Percentiles rank a stretch among this genome's conserved stretches.
Evolutionary conservation across 768 basidiomycete genomes (phyloP).

Genomic region (Tremella fuciformis): DNA sequence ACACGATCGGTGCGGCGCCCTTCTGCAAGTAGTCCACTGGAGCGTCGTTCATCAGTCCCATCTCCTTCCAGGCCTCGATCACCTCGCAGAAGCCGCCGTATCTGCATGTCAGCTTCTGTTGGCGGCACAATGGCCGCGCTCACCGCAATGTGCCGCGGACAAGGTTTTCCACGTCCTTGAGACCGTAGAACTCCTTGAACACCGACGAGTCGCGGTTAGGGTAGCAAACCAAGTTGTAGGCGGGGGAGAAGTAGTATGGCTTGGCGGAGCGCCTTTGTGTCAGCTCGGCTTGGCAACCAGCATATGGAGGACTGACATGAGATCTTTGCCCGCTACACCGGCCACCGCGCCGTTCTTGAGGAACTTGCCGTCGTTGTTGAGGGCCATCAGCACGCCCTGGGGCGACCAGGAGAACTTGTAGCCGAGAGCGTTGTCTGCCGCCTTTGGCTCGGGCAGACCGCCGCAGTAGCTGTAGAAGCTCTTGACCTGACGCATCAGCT

Average conservation of each 20-base stretch:
- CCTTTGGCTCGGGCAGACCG: slow-evolving; percentile 64
- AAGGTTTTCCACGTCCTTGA: slow-evolving; percentile 89
- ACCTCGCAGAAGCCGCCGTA: slow-evolving; percentile 92
- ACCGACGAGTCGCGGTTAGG: slow-evolving; percentile 92
- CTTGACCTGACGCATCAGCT: slow-evolving; percentile 26
- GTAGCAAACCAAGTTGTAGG: slow-evolving; percentile 93
- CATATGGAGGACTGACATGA: slow-evolving; percentile 61
- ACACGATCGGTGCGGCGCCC: slow-evolving; percentile 64
- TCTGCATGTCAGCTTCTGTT: slow-evolving; percentile 10
- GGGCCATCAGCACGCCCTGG: slow-evolving; percentile 88
- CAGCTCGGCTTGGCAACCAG: slow-evolving; percentile 19
- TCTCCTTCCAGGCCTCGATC: slow-evolving; percentile 75
- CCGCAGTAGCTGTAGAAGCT: slow-evolving; percentile 89
- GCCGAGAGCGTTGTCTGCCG: slow-evolving; percentile 88
- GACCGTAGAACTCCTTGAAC: slow-evolving; percentile 86
- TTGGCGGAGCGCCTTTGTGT: slow-evolving; percentile 61
- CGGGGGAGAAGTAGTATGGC: slow-evolving; percentile 92
- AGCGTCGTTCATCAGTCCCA: slow-evolving; percentile 78
- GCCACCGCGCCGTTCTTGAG: slow-evolving; percentile 65
- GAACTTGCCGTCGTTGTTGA: slow-evolving; percentile 85
- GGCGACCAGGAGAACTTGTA: slow-evolving; percentile 99
- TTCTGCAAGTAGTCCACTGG: slow-evolving; percentile 69
- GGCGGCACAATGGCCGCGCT: slow-evolving; percentile 15
- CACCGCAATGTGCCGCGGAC: slow-evolving; percentile 91
- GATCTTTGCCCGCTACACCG: slow-evolving; percentile 69